These are phyloP conservation scores for Penicillium pancosmium DNA, from an alignment of 495 filamentous ascomycete species.

Conservation along the genomic window DNA sequence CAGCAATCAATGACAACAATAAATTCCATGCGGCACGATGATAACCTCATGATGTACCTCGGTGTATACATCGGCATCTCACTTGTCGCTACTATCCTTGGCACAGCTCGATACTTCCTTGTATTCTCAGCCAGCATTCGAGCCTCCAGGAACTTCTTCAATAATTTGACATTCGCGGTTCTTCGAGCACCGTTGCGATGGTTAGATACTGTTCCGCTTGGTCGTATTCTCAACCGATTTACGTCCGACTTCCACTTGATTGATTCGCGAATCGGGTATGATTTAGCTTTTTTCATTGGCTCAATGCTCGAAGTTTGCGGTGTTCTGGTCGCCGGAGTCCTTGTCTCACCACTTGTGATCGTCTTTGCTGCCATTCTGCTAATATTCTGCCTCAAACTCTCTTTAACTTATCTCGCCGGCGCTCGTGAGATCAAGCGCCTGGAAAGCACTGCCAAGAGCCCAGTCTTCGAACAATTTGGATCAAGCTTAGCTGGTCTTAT, in stretches of 20 bases:
- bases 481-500: slow-evolving; percentile 69
- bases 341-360: slow-evolving; percentile 37
- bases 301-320: slow-evolving; percentile 40
- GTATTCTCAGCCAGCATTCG: slow-evolving; percentile 54
- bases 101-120: slow-evolving; percentile 59
- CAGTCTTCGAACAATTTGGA: slow-evolving; percentile 77
- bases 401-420: slow-evolving; percentile 62
- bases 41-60: slow-evolving; percentile 61
- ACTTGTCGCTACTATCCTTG: slow-evolving; percentile 54
- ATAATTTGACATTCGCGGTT: slow-evolving; percentile 62
- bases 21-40: slow-evolving; percentile 6
- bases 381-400: slow-evolving; percentile 57
- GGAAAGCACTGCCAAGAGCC: slow-evolving; percentile 71
- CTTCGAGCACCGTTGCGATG: slow-evolving; percentile 73
- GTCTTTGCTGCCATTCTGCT: slow-evolving; percentile 28
- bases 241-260: slow-evolving; percentile 75
- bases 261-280: slow-evolving; percentile 64
- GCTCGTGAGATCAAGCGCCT: slow-evolving; percentile 78
- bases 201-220: slow-evolving; percentile 80
- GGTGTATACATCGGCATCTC: slow-evolving; percentile 68
- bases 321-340: slow-evolving; percentile 36
- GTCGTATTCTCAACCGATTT: slow-evolving; percentile 78
- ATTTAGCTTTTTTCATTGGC: slow-evolving; percentile 57
- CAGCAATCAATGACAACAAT: slow-evolving; percentile 25
- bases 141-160: slow-evolving; percentile 68